phyloP scores from a whole-genome alignment of 768 basidiomycete species.

The Termitomyces sp. region DNA sequence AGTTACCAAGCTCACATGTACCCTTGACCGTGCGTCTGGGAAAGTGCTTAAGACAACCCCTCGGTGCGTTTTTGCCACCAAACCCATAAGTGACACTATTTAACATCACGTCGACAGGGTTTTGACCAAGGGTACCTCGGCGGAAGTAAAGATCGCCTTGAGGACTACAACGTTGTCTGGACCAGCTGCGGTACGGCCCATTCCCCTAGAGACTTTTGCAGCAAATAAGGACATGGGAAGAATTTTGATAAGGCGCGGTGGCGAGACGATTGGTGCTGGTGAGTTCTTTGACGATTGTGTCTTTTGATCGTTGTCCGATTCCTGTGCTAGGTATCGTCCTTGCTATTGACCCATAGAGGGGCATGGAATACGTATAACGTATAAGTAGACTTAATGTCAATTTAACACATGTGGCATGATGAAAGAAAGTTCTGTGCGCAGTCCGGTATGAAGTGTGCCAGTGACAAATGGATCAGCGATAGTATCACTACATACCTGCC shows the following conservation, averaged over 20 bases:
- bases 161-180: constrained; percentile 54
- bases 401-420: too few relatives aligned
- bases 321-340: background rate
- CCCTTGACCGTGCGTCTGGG: constrained; percentile 76
- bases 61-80: constrained; percentile 43
- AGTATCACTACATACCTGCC: too few relatives aligned
- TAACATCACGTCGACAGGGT: constrained; percentile 46
- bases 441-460: too few relatives aligned
- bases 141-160: constrained; percentile 80
- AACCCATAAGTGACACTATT: background rate
- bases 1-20: constrained; percentile 74
- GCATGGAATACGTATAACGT: background rate
- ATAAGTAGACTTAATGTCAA: too few relatives aligned
- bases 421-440: too few relatives aligned
- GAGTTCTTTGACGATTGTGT: constrained; percentile 13
- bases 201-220: constrained; percentile 85
- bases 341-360: background rate
- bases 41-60: constrained; percentile 74
- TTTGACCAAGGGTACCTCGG: constrained; percentile 78
- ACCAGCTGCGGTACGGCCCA: constrained; percentile 44
- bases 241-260: constrained; percentile 79
- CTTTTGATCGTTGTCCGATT: background rate
- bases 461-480: too few relatives aligned
- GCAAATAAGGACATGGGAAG: constrained; percentile 96
- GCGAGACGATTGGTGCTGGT: constrained; percentile 96